These are phyloP conservation scores for Pneumocystis canis DNA, from an alignment of 1,139 yeast species.

Conservation along the genomic window DNA sequence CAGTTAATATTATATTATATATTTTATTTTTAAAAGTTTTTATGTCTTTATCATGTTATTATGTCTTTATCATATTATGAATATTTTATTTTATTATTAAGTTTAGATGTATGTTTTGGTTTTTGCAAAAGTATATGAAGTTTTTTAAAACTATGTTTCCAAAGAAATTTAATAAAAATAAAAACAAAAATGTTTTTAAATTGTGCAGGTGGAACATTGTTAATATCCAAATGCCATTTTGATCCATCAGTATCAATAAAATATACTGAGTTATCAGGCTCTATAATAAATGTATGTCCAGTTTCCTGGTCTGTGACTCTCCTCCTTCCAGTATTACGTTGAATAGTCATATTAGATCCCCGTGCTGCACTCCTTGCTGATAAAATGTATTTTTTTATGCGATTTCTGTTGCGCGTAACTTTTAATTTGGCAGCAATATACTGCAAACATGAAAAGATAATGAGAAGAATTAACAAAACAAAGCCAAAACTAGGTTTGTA, in stretches of 20 bases:
- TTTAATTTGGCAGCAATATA: conserved; percentile 41
- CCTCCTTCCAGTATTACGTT: conserved; percentile 23
- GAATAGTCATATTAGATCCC: conserved; percentile 22
- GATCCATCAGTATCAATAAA: conserved; percentile 36
- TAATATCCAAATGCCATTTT: conserved; percentile 26
- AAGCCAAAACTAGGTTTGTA: conserved; percentile 40
- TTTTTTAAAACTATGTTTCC: background rate
- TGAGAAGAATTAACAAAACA: conserved; percentile 36
- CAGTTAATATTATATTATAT: background rate
- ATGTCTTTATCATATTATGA: no score
- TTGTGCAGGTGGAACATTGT: conserved; percentile 29
- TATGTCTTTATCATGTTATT: no score
- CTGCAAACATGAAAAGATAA: conserved; percentile 45
- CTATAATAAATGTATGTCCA: conserved; percentile 50
- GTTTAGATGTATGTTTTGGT: background rate
- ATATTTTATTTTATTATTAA: background rate
- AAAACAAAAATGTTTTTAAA: background rate
- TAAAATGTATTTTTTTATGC: conserved; percentile 37
- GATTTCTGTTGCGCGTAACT: conserved; percentile 44
- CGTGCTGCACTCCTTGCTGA: conserved; percentile 30
- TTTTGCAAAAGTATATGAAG: background rate
- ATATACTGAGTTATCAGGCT: conserved; percentile 55
- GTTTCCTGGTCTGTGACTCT: conserved; percentile 26
- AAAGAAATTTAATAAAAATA: background rate
- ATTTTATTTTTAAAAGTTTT: background rate